These are phyloP conservation scores for Metrosideros polymorpha DNA, from an alignment of 441 rosid species.

Conservation along the genomic window DNA sequence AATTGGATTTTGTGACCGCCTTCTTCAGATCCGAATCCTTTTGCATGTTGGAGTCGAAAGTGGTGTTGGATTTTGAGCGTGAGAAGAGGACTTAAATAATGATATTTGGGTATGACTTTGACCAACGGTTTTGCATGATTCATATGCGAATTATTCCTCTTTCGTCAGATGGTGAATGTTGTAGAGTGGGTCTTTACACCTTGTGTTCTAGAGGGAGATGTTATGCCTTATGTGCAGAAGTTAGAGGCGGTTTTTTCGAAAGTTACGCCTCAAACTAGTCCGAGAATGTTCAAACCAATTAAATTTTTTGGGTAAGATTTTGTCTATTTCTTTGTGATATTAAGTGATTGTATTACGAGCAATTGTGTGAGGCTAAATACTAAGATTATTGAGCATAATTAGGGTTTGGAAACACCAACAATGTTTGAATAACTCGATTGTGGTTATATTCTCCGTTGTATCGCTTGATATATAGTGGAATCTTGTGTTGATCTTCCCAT, in stretches of 20 bases:
- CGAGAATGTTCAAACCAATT: not conserved
- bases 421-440: not conserved
- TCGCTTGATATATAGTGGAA: not conserved
- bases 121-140: not conserved
- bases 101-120: not conserved
- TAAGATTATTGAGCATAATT: not conserved
- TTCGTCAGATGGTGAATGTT: not conserved
- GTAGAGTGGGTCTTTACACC: not conserved
- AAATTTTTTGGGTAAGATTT: too few relatives aligned
- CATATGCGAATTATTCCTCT: not conserved
- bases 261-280: not conserved
- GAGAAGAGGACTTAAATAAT: not conserved
- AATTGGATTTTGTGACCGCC: not conserved
- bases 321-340: not conserved
- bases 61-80: not conserved
- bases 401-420: not conserved
- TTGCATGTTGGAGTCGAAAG: not conserved
- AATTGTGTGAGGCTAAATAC: not conserved
- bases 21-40: not conserved
- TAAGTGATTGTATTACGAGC: not conserved
- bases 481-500: not conserved
- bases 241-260: not conserved
- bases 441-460: not conserved
- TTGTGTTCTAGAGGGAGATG: not conserved
- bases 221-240: not conserved